Evolutionary conservation across 164 flowering plant genomes (phyloP).

Genomic region (Vitis vinifera): DNA sequence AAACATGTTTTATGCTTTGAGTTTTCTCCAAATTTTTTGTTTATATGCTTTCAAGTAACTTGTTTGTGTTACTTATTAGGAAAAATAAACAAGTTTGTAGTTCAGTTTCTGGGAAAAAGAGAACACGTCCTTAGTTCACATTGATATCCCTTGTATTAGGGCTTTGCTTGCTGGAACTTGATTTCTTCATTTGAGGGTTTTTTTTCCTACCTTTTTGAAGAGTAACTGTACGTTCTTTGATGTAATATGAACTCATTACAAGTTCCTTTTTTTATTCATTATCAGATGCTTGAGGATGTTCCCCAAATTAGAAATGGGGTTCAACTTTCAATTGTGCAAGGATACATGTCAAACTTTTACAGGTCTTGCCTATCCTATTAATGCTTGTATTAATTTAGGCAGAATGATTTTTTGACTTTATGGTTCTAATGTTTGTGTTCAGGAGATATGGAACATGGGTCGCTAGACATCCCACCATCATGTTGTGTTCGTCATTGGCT

Average conservation of each 20-base stretch:
- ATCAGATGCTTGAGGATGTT: slow-evolving; percentile 60
- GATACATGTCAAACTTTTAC: slow-evolving; percentile 78
- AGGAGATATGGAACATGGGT: slow-evolving; percentile 95
- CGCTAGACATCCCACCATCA: slow-evolving; percentile 80
- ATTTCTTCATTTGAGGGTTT: no score
- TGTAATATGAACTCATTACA: not conserved
- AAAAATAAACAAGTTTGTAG: no score
- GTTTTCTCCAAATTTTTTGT: no score
- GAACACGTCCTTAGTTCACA: no score
- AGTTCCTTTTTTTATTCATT: slow-evolving; percentile 9
- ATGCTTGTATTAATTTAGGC: not conserved
- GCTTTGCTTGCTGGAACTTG: no score
- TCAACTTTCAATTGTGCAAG: slow-evolving; percentile 79
- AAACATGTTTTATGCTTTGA: no score
- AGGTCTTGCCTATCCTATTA: slow-evolving; percentile 47
- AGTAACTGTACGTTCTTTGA: no score
- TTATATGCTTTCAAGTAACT: no score
- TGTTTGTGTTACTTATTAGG: no score
- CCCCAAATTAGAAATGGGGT: slow-evolving; percentile 45
- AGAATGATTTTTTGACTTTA: slow-evolving; percentile 5
- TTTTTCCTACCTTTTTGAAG: not conserved
- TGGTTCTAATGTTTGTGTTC: slow-evolving; percentile 20
- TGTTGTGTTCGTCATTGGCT: slow-evolving; percentile 68
- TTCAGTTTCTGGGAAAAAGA: no score
- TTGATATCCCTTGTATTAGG: no score